These are phyloP conservation scores for Fonsecaea pedrosoi DNA, from an alignment of 2,329 filamentous ascomycete species.

Conservation along the genomic window DNA sequence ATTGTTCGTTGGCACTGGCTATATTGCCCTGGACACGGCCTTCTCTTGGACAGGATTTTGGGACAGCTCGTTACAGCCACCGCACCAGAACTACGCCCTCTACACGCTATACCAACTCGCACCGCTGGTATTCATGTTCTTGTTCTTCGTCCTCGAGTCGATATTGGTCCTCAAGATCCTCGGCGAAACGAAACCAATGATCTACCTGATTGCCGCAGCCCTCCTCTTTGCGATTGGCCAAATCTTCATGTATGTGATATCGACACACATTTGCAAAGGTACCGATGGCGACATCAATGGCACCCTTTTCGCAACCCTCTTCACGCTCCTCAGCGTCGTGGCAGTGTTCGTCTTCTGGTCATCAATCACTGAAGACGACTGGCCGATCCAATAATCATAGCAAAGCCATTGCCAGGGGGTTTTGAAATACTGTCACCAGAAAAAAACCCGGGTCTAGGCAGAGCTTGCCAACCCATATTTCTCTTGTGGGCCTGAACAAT, in stretches of 20 bases:
- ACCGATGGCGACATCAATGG: conserved; percentile 88
- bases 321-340: conserved; percentile 83
- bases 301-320: conserved; percentile 88
- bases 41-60: conserved; percentile 85
- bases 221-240: conserved; percentile 90
- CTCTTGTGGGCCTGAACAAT: conserved; percentile 3
- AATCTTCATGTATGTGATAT: conserved; percentile 94
- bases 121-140: conserved; percentile 85
- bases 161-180: conserved; percentile 84
- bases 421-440: background rate
- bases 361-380: conserved; percentile 98
- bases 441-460: background rate
- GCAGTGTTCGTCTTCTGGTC: conserved; percentile 97
- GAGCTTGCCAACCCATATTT: background rate
- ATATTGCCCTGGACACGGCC: conserved; percentile 93
- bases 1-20: conserved; percentile 88
- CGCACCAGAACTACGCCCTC: conserved; percentile 79
- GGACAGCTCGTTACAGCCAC: conserved; percentile 63
- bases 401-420: background rate
- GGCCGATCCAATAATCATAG: conserved; percentile 64
- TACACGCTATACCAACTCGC: conserved; percentile 94
- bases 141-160: conserved; percentile 83
- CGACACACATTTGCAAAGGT: conserved; percentile 85
- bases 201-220: conserved; percentile 76
- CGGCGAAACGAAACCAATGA: conserved; percentile 88